A percentile compares a stretch with the other conserved stretches of the same genome.
These are phyloP conservation scores for Ensete glaucum DNA, from an alignment of 176 grass and related monocot genomes.

Conservation along the genomic window DNA sequence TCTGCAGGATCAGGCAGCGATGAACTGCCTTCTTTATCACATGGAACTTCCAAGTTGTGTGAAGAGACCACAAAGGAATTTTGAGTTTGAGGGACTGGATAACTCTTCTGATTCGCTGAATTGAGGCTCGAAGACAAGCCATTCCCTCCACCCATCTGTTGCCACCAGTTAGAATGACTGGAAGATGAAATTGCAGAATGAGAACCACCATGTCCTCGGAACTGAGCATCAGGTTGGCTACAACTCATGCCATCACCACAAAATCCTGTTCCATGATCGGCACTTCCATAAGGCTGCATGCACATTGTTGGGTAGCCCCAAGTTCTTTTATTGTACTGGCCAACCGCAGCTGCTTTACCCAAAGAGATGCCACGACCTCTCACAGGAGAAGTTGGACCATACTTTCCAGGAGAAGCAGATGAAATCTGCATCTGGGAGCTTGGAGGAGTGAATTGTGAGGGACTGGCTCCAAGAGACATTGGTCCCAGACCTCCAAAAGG, in stretches of 20 bases:
- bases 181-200: conserved; percentile 43
- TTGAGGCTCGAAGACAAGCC: conserved; percentile 26
- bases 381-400: conserved; percentile 61
- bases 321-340: conserved; percentile 62
- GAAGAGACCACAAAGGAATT: conserved; percentile 18
- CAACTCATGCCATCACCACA: conserved; percentile 39
- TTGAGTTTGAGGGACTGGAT: conserved; percentile 30
- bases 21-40: conserved; percentile 53
- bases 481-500: conserved; percentile 49
- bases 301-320: conserved; percentile 47
- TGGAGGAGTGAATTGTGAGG: conserved; percentile 89
- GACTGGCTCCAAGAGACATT: conserved; percentile 88
- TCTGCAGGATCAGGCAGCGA: conserved; percentile 65
- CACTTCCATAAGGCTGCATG: conserved; percentile 56
- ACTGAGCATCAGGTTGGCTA: conserved; percentile 42
- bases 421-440: conserved; percentile 58
- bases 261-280: conserved; percentile 36
- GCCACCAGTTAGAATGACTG: conserved; percentile 61
- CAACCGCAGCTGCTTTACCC: conserved; percentile 69
- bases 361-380: conserved; percentile 56
- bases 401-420: conserved; percentile 41
- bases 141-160: conserved; percentile 34
- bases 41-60: conserved; percentile 27
- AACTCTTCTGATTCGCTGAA: conserved; percentile 43
- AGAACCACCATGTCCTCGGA: conserved; percentile 31